phyloP scores from a whole-genome alignment of 202 grass and related monocot species.

The Digitaria exilis region DNA sequence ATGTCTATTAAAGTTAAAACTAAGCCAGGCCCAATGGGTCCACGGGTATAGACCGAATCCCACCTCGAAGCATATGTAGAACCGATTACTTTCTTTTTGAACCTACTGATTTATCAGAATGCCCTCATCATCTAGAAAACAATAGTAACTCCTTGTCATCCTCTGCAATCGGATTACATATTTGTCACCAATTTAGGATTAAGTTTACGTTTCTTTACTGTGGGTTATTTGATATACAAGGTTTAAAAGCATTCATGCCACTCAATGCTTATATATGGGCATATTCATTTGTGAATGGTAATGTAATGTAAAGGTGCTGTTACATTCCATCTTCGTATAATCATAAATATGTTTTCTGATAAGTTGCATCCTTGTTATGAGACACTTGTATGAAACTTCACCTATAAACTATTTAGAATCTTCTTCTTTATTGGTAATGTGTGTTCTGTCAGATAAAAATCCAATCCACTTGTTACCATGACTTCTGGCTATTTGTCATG shows the following conservation, averaged over 20 bases:
- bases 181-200: not conserved
- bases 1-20: not conserved
- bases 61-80: not conserved
- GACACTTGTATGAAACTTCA: not conserved
- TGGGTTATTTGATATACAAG: not conserved
- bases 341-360: not conserved
- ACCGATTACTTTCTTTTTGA: not conserved
- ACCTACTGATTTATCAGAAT: not conserved
- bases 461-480: too few relatives aligned
- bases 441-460: not conserved
- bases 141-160: not conserved
- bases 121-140: not conserved
- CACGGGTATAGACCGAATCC: not conserved
- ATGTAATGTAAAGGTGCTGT: not conserved
- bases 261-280: not conserved
- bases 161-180: not conserved
- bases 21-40: not conserved
- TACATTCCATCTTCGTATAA: not conserved
- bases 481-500: too few relatives aligned
- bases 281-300: not conserved
- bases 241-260: not conserved
- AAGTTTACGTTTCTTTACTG: not conserved
- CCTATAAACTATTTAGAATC: not conserved
- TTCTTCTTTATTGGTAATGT: not conserved
- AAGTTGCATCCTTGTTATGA: not conserved